phyloP scores from a whole-genome alignment of 1,284 basidiomycete species.

The Puccinia polysora region DNA sequence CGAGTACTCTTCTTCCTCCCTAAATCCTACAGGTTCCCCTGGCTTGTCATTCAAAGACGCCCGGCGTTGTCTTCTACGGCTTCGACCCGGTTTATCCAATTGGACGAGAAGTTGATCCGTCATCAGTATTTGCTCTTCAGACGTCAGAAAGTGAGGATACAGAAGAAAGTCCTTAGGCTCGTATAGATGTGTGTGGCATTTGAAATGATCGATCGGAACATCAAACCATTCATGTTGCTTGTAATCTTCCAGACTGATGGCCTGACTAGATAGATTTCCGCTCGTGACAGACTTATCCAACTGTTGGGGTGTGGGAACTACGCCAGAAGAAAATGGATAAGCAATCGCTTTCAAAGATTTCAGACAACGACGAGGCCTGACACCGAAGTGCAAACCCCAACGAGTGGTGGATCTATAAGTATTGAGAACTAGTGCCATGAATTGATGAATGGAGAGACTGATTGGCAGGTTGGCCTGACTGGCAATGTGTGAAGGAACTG shows the following conservation, averaged over 20 bases:
- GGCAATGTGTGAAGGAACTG: too few relatives aligned
- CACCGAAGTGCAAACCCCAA: too few relatives aligned
- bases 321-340: too few relatives aligned
- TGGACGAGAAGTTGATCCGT: constrained; percentile 3
- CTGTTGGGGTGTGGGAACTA: neutral
- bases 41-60: neutral
- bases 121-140: constrained; percentile 15
- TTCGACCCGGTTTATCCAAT: constrained; percentile 1
- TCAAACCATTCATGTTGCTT: constrained; percentile 15
- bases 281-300: too few relatives aligned
- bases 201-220: neutral
- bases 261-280: neutral
- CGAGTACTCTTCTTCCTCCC: constrained; percentile 9
- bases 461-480: too few relatives aligned
- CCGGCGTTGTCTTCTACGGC: neutral
- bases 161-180: constrained; percentile 12
- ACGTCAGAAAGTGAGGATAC: constrained; percentile 10
- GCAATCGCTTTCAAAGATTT: too few relatives aligned
- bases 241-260: neutral
- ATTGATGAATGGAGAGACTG: too few relatives aligned
- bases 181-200: neutral
- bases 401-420: too few relatives aligned
- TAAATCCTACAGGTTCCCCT: neutral
- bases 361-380: too few relatives aligned
- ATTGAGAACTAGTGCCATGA: too few relatives aligned